Base-by-base conservation (phyloP, 805 yeast species). In the Groenewaldozyma tartarivorans region DNA sequence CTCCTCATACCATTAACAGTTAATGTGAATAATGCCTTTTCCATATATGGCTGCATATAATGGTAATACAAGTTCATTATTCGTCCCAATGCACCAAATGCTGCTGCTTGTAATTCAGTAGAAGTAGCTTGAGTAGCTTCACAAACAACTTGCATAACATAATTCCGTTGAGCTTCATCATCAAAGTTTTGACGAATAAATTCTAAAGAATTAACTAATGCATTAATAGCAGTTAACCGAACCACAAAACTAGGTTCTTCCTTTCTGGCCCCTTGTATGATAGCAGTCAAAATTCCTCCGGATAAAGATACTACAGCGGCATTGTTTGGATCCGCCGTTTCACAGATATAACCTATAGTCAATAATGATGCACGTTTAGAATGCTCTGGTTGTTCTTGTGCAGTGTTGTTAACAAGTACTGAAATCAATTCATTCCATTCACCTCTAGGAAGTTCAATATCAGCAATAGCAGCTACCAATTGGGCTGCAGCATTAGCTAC, bases 131-230 rank as follows among this genome's bases (percentile, higher is more conserved):
- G 96, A n/a, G 98, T 88, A 15, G 96, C 95, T 64, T 92, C 97
- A 66, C 98, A 92, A 13, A 92, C 96, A 33, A 92, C 96, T 68
- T 87, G 96, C 98, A 92, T 92, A 61, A 92, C 83, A 63, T 82
- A 87, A 61, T 92, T 88, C 57, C 98, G 77, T 69, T 92, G 98
- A 46, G 92, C 94, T 57, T 90, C 97, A 45, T 82, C 74, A 52
- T 79, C 87, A 69, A 92, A 92, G 64, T 92, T 92, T 55, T 71
- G 73, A 46, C 81, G 77, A 63, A 92, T 86, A 61, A 90, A 92
- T 50, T 81, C 94, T 52, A 92, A 72, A 22, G 97, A 87, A 64
- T 82, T 83, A 34, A 83, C 94, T 47, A 92, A 73, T 2, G 98
- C 95, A 57, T 83, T 83, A 51, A 92, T 70, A 1, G 98, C 98